Percentiles rank a stretch among this genome's conserved stretches.
These are phyloP conservation scores for Trypanosoma lewisi DNA, from an alignment of 208 protist genomes.

Conservation along the genomic window DNA sequence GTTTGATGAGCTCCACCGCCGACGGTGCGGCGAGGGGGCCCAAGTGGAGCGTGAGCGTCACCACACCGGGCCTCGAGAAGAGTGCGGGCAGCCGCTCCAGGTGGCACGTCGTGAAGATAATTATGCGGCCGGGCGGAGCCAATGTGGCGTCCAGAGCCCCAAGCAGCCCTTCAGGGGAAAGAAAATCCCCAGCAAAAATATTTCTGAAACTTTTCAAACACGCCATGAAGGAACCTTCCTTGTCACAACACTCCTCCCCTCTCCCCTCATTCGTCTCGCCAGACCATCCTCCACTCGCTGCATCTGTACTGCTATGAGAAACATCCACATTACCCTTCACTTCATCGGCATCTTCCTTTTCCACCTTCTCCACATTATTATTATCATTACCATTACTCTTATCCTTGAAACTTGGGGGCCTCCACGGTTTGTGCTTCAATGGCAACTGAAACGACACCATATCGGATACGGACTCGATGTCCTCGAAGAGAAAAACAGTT, in stretches of 20 bases:
- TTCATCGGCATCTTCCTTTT: background rate
- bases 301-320: background rate
- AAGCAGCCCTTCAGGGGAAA: slow-evolving; percentile 89
- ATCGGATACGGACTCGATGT: slow-evolving; percentile 66
- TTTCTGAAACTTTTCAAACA: slow-evolving; percentile 4
- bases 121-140: slow-evolving; percentile 71
- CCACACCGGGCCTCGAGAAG: slow-evolving; percentile 57
- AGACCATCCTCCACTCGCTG: too few relatives aligned
- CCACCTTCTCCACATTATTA: background rate
- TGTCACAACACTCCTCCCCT: background rate
- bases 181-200: slow-evolving; percentile 30
- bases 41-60: slow-evolving; percentile 74
- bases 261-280: too few relatives aligned
- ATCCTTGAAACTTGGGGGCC: background rate
- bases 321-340: background rate
- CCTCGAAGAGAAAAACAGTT: slow-evolving; percentile 82
- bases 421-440: background rate
- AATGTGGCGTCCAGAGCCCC: slow-evolving; percentile 85
- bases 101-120: slow-evolving; percentile 93
- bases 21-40: slow-evolving; percentile 34
- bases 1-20: slow-evolving; percentile 52
- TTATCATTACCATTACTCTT: background rate
- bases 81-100: slow-evolving; percentile 68
- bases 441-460: slow-evolving; percentile 17
- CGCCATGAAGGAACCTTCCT: background rate